These are phyloP conservation scores for Chrysanthemum lavandulifolium DNA, from an alignment of 129 eudicot species.

Conservation along the genomic window DNA sequence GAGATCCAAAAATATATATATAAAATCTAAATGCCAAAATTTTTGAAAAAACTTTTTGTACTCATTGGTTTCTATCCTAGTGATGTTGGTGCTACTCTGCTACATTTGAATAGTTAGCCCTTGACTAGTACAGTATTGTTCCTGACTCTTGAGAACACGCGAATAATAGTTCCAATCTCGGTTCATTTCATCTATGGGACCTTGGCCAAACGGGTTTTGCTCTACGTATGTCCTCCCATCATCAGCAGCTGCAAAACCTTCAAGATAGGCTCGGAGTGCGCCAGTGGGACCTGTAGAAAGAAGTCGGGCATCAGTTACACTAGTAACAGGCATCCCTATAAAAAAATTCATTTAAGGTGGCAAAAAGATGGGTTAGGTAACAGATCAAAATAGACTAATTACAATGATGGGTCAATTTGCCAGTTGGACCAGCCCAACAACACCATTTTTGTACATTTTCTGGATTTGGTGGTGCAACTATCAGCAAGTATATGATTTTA, in stretches of 20 bases:
- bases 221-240: conserved; percentile 53
- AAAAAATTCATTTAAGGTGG: neutral
- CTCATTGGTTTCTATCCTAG: neutral
- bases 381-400: neutral
- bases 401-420: neutral
- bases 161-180: conserved; percentile 54
- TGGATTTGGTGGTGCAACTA: too few relatives aligned
- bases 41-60: neutral
- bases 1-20: too few relatives aligned
- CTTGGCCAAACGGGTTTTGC: conserved; percentile 73
- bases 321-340: neutral
- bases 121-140: neutral
- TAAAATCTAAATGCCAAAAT: neutral
- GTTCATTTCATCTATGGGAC: conserved; percentile 50
- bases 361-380: neutral
- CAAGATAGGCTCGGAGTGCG: conserved; percentile 58
- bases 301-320: neutral
- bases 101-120: neutral
- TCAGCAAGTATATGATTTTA: neutral
- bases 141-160: conserved; percentile 30
- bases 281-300: conserved; percentile 67
- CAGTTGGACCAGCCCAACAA: too few relatives aligned
- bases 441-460: too few relatives aligned
- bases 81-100: neutral
- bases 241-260: conserved; percentile 47